These are phyloP conservation scores for Penicillium aurantiogriseum DNA, from an alignment of 2,329 filamentous ascomycete species.

Conservation along the genomic window DNA sequence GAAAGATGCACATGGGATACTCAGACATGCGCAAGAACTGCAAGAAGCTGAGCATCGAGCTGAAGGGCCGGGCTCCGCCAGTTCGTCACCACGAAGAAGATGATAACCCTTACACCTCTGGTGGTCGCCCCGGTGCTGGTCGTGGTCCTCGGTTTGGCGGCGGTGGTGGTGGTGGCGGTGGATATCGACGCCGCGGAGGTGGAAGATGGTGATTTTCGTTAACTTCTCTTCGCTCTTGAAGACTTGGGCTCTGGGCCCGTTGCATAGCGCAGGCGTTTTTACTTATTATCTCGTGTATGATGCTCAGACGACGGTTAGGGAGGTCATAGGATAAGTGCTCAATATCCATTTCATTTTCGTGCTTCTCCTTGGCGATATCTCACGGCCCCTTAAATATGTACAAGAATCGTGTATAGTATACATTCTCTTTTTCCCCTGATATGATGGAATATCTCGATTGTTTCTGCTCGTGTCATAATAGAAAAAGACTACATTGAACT, in stretches of 20 bases:
- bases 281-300: conserved; percentile 27
- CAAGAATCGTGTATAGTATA: not conserved
- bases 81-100: conserved; percentile 57
- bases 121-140: conserved; percentile 42
- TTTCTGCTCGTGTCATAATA: not conserved
- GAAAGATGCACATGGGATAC: conserved; percentile 98
- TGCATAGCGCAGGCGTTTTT: conserved; percentile 47
- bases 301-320: conserved; percentile 24
- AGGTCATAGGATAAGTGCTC: conserved; percentile 22
- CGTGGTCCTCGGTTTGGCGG: conserved; percentile 44
- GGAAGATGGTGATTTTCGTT: conserved; percentile 40
- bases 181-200: conserved; percentile 42
- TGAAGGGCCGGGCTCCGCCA: conserved; percentile 68
- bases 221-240: conserved; percentile 9
- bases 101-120: conserved; percentile 51
- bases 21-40: conserved; percentile 96
- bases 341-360: conserved; percentile 20
- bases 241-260: conserved; percentile 19
- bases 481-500: not conserved
- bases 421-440: not conserved
- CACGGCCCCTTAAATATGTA: not conserved
- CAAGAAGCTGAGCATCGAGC: conserved; percentile 80
- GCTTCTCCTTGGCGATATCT: not conserved
- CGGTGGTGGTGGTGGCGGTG: conserved; percentile 51
- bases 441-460: no score